Percentiles rank a stretch among this genome's conserved stretches.
phyloP scores from a whole-genome alignment of 2,329 filamentous ascomycete species.

The Alternaria sp. region DNA sequence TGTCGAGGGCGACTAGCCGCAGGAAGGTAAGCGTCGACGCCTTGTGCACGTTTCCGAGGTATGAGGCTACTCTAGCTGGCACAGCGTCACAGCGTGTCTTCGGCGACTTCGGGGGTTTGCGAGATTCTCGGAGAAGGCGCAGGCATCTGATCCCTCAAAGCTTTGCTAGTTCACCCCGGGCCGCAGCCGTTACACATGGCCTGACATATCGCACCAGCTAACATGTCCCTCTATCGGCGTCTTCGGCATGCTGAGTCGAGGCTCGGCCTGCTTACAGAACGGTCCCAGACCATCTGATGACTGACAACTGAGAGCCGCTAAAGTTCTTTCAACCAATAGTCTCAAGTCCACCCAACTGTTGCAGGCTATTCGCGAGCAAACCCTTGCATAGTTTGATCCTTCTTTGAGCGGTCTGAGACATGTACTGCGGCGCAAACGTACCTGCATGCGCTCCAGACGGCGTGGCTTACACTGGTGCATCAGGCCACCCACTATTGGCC shows the following conservation, averaged over 20 bases:
- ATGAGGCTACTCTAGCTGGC: constrained; percentile 1
- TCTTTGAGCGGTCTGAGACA: background rate
- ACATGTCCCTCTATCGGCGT: constrained; percentile 21
- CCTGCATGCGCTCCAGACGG: constrained; percentile 4
- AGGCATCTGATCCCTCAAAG: background rate
- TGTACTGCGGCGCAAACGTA: background rate
- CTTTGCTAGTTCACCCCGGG: constrained; percentile 13
- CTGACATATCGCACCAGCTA: constrained; percentile 1
- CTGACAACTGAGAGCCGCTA: background rate
- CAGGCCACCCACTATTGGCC: constrained; percentile 14
- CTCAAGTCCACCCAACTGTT: background rate
- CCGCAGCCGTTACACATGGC: constrained; percentile 9
- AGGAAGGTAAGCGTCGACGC: constrained; percentile 12
- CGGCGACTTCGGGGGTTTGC: constrained; percentile 1
- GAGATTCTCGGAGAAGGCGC: constrained; percentile 9
- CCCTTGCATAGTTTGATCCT: background rate
- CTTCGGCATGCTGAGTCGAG: constrained; percentile 21
- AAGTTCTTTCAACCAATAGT: background rate
- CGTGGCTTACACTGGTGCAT: constrained; percentile 4
- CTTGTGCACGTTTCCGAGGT: constrained; percentile 1
- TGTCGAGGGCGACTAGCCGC: constrained; percentile 29
- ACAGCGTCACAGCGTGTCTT: constrained; percentile 2
- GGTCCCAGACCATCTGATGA: background rate
- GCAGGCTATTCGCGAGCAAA: background rate
- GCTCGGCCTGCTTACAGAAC: constrained; percentile 18